Base-by-base conservation (phyloP, 768 basidiomycete genomes). In the Amanita phalloides region DNA sequence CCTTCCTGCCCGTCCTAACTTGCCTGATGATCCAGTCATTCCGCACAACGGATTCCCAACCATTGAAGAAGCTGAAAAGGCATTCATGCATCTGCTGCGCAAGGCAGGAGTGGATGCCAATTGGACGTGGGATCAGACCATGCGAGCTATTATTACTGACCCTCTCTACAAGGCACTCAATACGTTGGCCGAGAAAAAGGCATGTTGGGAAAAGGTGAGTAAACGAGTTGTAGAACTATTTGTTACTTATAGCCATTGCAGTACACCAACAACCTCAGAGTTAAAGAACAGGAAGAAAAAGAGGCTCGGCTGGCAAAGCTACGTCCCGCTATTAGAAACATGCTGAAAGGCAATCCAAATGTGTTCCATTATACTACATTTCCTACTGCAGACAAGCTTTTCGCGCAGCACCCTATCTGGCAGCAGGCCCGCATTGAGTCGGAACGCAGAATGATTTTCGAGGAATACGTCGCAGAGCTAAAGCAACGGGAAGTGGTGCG, bases 41-140 rank as follows among this genome's bases (percentile, higher is more conserved):
- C 92, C 91, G 1, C 85, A 90, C 60, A 91, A 90, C 54, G 92
- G 92, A 3, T 97, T 94, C 60, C 58, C 76, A 42, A 95, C 89
- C 4, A 66, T 82, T 9, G 89, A 90, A 60, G 91, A 96, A 60
- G 93, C 91, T 20, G 93, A 96, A 66, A 88, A 89, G 62, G 96
- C 94, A 10, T 99, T 99, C 66, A 81, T 83, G 61, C 89, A 89
- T 69, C 71, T 99, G 52, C 68, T 99, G 58, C 78, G 85, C 59
- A 91, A 90, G 68, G 86, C 89, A 43, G 90, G 90, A 30, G 87
- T 98, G 39, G 90, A 91, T 66, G 82, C 86, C 42, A 84, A 77
- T 56, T 97, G 90, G 89, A 91, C 91, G 33, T 99, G 96, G 96
- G 96, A 99, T 66, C 84, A 90, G 70, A 92, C 93, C 48, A 96